A percentile compares a stretch with the other conserved stretches of the same genome.
Conservation (phyloP, 2,329 filamentous ascomycete species). For the Hypoxylon sp. region DNA sequence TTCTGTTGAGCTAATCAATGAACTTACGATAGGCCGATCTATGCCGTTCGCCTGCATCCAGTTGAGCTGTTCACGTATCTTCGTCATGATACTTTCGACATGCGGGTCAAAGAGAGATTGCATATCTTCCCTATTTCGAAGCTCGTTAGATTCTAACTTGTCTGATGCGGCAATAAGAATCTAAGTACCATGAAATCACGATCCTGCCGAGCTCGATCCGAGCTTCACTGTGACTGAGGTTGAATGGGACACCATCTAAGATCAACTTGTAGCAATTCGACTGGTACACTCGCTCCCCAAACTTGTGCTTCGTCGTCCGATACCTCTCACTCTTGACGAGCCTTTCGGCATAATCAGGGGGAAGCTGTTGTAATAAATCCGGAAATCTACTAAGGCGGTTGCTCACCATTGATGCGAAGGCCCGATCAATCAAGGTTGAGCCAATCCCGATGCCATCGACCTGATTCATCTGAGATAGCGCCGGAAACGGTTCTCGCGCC, state of each 20-base stretch:
- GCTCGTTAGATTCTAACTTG: conserved; percentile 19
- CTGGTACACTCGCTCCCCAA: conserved; percentile 62
- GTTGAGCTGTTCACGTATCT: conserved; percentile 59
- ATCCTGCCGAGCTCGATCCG: conserved; percentile 60
- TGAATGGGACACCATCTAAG: conserved; percentile 61
- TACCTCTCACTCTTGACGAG: conserved; percentile 60
- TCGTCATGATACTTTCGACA: conserved; percentile 57
- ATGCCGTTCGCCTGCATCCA: conserved; percentile 56
- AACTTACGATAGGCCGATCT: conserved; percentile 56
- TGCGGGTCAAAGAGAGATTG: conserved; percentile 62
- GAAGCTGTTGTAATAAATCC: conserved; percentile 55
- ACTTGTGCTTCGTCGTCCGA: conserved; percentile 58
- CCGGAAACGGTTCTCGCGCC: conserved; percentile 48
- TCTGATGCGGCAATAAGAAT: background rate
- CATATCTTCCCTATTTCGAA: conserved; percentile 58
- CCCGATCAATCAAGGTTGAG: conserved; percentile 62
- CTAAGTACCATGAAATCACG: conserved; percentile 57
- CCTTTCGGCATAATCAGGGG: conserved; percentile 56
- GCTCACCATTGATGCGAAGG: conserved; percentile 59
- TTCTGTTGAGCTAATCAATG: background rate
- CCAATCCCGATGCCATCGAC: conserved; percentile 65
- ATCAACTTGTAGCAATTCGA: conserved; percentile 59
- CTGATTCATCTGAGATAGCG: conserved; percentile 53
- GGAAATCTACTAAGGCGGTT: conserved; percentile 57
- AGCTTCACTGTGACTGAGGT: conserved; percentile 57